A percentile compares a stretch with the other conserved stretches of the same genome.
Evolutionary conservation across 148 eudicot genomes (phyloP).

Genomic region (Suaeda aralocaspica): DNA sequence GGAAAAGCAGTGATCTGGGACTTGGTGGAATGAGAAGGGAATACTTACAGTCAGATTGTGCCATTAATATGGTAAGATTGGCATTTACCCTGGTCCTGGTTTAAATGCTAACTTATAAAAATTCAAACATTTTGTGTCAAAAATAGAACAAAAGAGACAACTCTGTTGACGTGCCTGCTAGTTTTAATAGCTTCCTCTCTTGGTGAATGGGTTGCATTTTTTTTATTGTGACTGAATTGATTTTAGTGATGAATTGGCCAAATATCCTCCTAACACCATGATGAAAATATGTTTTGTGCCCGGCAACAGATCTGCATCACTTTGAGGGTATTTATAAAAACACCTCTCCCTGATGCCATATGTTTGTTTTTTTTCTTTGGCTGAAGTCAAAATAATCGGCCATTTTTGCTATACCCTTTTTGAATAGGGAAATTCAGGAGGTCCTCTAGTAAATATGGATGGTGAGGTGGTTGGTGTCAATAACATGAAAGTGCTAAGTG

Average conservation of each 20-base stretch:
- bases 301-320: neutral
- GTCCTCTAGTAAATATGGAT: constrained; percentile 89
- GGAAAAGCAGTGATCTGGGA: constrained; percentile 93
- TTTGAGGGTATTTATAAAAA: neutral
- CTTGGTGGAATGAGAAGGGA: constrained; percentile 92
- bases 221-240: neutral
- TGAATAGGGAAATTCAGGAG: constrained; percentile 90
- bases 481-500: constrained; percentile 70
- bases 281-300: too few relatives aligned
- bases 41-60: constrained; percentile 90
- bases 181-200: too few relatives aligned
- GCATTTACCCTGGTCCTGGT: neutral
- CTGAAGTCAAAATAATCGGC: neutral
- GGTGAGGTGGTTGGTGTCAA: constrained; percentile 91
- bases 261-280: too few relatives aligned
- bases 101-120: neutral
- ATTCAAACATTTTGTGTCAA: neutral
- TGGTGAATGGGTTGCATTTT: neutral
- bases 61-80: constrained; percentile 60
- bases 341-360: neutral
- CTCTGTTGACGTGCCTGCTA: neutral
- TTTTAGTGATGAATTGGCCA: neutral
- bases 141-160: neutral
- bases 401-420: neutral
- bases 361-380: neutral